A percentile compares a stretch with the other conserved stretches of the same genome.
Conservation (phyloP, 2,329 filamentous ascomycete genomes). For the Zasmidium citrigriseum region DNA sequence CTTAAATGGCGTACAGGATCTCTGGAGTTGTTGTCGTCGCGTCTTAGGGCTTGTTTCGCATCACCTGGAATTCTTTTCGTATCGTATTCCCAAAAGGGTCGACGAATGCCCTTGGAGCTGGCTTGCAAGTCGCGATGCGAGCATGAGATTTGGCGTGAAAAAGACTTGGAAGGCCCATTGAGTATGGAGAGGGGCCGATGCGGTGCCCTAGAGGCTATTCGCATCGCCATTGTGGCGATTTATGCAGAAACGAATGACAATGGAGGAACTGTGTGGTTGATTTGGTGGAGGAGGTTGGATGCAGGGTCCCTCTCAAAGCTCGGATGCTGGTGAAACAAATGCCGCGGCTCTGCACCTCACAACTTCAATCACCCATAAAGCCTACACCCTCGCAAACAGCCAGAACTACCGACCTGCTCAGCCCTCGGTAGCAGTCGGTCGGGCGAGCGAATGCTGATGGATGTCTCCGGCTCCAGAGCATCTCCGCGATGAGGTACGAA, state of each 20-base stretch:
- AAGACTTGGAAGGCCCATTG: background rate
- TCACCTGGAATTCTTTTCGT: too few relatives aligned
- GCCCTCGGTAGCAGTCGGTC: background rate
- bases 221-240: background rate
- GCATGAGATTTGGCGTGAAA: background rate
- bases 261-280: too few relatives aligned
- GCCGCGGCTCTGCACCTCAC: too few relatives aligned
- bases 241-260: background rate
- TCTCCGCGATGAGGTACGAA: conserved; percentile 67
- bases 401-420: background rate
- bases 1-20: too few relatives aligned
- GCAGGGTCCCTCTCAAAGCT: too few relatives aligned
- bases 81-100: too few relatives aligned
- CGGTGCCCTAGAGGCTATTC: background rate
- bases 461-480: conserved; percentile 65
- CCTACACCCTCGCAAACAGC: too few relatives aligned
- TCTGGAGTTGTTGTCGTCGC: background rate
- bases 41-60: background rate
- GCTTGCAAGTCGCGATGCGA: background rate
- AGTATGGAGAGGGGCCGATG: background rate
- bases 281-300: too few relatives aligned
- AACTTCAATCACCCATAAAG: too few relatives aligned
- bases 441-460: conserved; percentile 41
- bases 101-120: too few relatives aligned
- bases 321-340: too few relatives aligned